phyloP scores from a whole-genome alignment of 306 rosid species.

The Acmispon strigosus region DNA sequence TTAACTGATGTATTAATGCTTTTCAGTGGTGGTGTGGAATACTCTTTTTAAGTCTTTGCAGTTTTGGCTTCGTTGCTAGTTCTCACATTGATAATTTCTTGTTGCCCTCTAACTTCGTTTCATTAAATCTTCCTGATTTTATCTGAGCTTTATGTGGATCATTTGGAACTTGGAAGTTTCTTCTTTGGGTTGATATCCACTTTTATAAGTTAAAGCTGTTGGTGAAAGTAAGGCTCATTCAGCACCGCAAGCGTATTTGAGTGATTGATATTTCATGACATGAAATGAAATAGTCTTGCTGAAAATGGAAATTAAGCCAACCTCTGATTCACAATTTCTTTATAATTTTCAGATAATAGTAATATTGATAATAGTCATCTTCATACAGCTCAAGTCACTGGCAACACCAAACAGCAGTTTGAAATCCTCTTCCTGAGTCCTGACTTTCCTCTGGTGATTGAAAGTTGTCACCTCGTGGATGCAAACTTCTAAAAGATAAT shows the following conservation, averaged over 20 bases:
- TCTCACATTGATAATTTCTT: neutral
- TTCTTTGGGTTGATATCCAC: neutral
- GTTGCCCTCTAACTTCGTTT: neutral
- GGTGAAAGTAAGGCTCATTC: neutral
- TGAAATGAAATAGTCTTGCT: neutral
- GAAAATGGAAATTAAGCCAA: neutral
- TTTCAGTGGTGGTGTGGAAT: neutral
- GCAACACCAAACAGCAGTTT: no score
- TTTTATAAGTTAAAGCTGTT: neutral
- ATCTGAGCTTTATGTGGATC: neutral
- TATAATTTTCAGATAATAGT: neutral
- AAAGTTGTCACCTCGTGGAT: neutral
- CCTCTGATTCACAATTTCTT: neutral
- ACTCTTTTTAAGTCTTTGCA: no score
- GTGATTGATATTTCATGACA: neutral
- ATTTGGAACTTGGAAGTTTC: neutral
- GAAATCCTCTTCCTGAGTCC: neutral
- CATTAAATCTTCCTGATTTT: neutral
- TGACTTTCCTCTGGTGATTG: neutral
- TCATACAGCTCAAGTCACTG: neutral
- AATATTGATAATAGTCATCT: neutral
- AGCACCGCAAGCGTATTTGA: neutral
- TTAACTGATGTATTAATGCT: neutral
- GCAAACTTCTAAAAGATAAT: slow-evolving; percentile 6
- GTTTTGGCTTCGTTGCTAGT: neutral